A percentile compares a stretch with the other conserved stretches of the same genome.
Conservation (phyloP, 768 basidiomycete genomes). For the Tulasnella sp. region DNA sequence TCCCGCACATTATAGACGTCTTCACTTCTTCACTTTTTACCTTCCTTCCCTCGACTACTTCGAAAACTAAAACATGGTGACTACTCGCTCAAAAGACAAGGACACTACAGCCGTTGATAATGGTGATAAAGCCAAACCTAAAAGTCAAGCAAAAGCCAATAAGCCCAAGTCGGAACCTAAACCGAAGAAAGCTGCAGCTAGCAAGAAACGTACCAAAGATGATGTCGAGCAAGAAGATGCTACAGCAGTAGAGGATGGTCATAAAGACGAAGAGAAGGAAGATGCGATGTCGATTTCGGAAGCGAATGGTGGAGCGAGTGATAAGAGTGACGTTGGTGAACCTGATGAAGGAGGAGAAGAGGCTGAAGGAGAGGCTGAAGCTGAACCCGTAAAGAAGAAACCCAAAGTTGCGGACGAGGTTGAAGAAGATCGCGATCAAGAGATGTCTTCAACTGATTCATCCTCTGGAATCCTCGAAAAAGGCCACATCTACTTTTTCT, state of each 20-base stretch:
- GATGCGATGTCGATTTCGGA: not conserved
- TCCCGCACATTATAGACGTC: too few species aligned
- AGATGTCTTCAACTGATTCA: not conserved
- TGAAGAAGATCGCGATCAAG: not conserved
- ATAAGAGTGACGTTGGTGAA: not conserved
- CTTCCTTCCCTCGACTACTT: too few species aligned
- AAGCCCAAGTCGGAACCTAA: not conserved
- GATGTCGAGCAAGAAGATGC: not conserved
- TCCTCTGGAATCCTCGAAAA: conserved; percentile 6
- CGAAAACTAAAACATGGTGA: too few species aligned
- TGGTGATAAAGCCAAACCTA: too few species aligned
- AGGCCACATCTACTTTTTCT: conserved; percentile 13
- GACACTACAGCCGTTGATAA: not conserved
- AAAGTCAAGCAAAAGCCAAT: too few species aligned
- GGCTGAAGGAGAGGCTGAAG: not conserved
- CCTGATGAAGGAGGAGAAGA: not conserved
- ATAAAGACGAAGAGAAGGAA: not conserved
- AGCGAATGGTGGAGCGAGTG: not conserved
- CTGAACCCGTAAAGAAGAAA: not conserved
- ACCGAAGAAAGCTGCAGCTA: too few species aligned
- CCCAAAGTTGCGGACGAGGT: conserved; percentile 1
- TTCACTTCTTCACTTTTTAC: too few species aligned
- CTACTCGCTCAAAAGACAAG: not conserved
- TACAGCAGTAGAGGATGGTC: not conserved
- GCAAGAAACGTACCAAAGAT: not conserved